Conservation (phyloP, 345 rosid species). For the Lagerstroemia speciosa region DNA sequence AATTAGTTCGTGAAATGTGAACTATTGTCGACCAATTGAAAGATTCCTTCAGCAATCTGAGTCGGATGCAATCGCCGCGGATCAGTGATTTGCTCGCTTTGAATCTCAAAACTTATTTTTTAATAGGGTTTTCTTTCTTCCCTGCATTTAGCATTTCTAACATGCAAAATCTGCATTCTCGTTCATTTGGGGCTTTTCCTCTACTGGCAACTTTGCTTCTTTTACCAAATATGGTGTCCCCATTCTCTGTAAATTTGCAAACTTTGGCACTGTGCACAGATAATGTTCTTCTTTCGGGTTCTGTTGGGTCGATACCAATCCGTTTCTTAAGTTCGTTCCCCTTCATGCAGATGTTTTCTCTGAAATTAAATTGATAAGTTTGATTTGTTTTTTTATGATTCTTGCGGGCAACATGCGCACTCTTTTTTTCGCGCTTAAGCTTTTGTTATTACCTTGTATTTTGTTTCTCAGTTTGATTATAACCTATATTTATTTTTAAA, state of each 20-base stretch:
- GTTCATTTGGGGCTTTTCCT: too few species aligned
- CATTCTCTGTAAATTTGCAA: neutral
- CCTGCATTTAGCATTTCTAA: too few species aligned
- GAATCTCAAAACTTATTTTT: neutral
- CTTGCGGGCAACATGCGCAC: neutral
- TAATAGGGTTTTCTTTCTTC: too few species aligned
- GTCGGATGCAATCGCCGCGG: neutral
- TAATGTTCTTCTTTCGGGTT: neutral
- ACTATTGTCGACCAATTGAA: neutral
- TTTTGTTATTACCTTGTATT: too few species aligned
- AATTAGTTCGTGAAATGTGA: neutral
- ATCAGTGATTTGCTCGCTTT: neutral
- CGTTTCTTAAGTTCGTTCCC: neutral
- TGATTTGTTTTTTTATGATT: neutral
- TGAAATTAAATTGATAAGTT: neutral
- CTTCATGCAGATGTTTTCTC: neutral
- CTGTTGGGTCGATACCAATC: neutral
- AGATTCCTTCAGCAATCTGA: neutral
- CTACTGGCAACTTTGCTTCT: too few species aligned
- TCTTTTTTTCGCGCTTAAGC: too few species aligned
- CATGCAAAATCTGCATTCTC: too few species aligned
- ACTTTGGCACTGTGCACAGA: neutral
- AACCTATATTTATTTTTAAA: too few species aligned
- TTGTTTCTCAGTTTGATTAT: too few species aligned
- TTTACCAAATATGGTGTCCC: too few species aligned